A percentile compares a stretch with the other conserved stretches of the same genome.
Conservation (phyloP, 371 early-diverging fungal species). For the Mortierella sp. region DNA sequence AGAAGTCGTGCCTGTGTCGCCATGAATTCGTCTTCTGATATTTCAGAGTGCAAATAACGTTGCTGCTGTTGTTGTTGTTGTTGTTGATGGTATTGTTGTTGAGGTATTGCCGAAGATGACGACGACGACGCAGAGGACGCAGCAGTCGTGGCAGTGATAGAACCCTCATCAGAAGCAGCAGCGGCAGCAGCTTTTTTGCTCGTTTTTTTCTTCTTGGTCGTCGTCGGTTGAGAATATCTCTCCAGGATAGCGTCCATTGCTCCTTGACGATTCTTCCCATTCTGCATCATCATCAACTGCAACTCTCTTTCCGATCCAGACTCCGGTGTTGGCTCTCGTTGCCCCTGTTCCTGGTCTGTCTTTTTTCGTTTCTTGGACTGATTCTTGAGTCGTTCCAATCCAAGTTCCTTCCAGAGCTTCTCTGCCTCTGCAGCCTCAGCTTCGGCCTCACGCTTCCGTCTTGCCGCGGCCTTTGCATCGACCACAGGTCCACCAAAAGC, state of each 20-base stretch:
- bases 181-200: constrained; percentile 56
- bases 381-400: constrained; percentile 55
- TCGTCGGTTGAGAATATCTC: constrained; percentile 54
- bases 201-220: constrained; percentile 27
- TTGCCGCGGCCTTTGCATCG: constrained; percentile 57
- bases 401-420: constrained; percentile 61
- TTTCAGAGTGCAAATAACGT: constrained; percentile 52
- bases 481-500: constrained; percentile 67
- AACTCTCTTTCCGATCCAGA: constrained; percentile 42
- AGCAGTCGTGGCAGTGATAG: constrained; percentile 47
- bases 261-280: constrained; percentile 22
- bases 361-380: constrained; percentile 50
- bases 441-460: constrained; percentile 66
- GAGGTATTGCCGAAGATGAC: constrained; percentile 9
- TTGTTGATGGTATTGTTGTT: constrained; percentile 32
- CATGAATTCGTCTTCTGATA: constrained; percentile 74
- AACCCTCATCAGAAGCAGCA: not conserved
- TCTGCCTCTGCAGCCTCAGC: constrained; percentile 67
- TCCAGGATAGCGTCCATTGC: constrained; percentile 63
- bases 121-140: not conserved
- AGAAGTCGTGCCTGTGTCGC: constrained; percentile 64
- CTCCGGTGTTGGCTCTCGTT: constrained; percentile 37
- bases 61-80: constrained; percentile 45
- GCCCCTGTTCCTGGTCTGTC: constrained; percentile 23
- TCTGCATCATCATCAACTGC: constrained; percentile 53